Evolutionary conservation across 1,284 basidiomycete species (phyloP).

Genomic region (Omphalotus olearius): DNA sequence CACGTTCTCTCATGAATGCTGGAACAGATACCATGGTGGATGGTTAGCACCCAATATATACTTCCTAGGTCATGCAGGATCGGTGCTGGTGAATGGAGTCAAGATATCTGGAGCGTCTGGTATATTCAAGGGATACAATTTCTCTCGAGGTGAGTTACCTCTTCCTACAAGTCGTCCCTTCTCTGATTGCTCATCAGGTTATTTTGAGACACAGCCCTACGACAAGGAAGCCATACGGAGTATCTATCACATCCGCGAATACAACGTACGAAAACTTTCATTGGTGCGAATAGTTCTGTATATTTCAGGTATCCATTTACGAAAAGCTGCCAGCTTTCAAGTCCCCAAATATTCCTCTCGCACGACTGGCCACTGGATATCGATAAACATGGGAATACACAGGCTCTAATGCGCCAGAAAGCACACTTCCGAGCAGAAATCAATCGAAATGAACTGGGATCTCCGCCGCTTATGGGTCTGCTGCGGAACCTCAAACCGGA

Average conservation of each 20-base stretch:
- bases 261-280: slow-evolving; percentile 76
- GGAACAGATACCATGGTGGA: slow-evolving; percentile 81
- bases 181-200: slow-evolving; percentile 39
- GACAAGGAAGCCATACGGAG: slow-evolving; percentile 71
- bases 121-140: slow-evolving; percentile 87
- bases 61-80: slow-evolving; percentile 91
- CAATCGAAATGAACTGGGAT: slow-evolving; percentile 72
- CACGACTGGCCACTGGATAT: slow-evolving; percentile 97
- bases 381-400: slow-evolving; percentile 75
- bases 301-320: slow-evolving; percentile 5
- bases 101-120: slow-evolving; percentile 89
- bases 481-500: slow-evolving; percentile 71
- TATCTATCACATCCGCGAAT: slow-evolving; percentile 90
- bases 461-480: slow-evolving; percentile 83
- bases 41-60: slow-evolving; percentile 98
- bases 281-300: slow-evolving; percentile 47
- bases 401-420: slow-evolving; percentile 70
- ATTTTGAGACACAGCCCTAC: slow-evolving; percentile 70
- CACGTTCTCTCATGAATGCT: neutral
- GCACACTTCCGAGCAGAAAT: slow-evolving; percentile 81
- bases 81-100: slow-evolving; percentile 82
- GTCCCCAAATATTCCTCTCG: slow-evolving; percentile 78
- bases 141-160: slow-evolving; percentile 58
- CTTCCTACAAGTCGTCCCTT: slow-evolving; percentile 5
- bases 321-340: slow-evolving; percentile 44